phyloP scores from a whole-genome alignment of 495 filamentous ascomycete species.

The Evernia prunastri region DNA sequence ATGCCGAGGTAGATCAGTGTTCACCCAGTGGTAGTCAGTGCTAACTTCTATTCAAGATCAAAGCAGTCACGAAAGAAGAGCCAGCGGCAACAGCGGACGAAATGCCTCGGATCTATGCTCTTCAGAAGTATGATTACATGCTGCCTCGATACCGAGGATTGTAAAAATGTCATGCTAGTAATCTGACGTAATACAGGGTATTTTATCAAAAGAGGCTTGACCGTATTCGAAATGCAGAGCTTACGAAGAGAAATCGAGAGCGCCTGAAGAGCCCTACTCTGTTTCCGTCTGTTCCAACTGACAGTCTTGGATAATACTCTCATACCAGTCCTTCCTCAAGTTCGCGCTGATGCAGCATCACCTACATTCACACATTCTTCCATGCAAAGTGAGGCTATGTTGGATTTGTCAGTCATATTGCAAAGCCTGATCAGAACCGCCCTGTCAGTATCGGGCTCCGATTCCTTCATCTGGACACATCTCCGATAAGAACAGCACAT shows the following conservation, averaged over 20 bases:
- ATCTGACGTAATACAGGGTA: constrained; percentile 47
- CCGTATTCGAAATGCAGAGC: constrained; percentile 68
- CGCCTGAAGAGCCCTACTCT: constrained; percentile 67
- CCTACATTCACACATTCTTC: background rate
- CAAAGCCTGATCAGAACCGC: background rate
- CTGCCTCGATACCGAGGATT: background rate
- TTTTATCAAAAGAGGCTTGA: constrained; percentile 84
- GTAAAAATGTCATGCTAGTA: constrained; percentile 1
- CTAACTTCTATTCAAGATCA: constrained; percentile 23
- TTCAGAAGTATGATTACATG: constrained; percentile 61
- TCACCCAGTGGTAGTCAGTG: background rate
- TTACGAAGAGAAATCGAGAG: constrained; percentile 75
- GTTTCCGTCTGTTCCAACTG: constrained; percentile 79
- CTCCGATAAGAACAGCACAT: background rate
- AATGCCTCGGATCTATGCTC: constrained; percentile 69
- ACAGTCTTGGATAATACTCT: constrained; percentile 37
- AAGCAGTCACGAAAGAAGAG: constrained; percentile 30
- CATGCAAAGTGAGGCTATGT: background rate
- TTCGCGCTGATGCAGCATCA: background rate
- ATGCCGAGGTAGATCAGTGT: constrained; percentile 41
- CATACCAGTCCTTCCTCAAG: background rate
- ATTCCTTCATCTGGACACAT: background rate
- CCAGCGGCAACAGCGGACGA: constrained; percentile 34
- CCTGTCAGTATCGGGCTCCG: background rate
- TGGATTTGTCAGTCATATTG: background rate